Evolutionary conservation across 768 basidiomycete species (phyloP).

Genomic region (Crassisporium funariophilum): DNA sequence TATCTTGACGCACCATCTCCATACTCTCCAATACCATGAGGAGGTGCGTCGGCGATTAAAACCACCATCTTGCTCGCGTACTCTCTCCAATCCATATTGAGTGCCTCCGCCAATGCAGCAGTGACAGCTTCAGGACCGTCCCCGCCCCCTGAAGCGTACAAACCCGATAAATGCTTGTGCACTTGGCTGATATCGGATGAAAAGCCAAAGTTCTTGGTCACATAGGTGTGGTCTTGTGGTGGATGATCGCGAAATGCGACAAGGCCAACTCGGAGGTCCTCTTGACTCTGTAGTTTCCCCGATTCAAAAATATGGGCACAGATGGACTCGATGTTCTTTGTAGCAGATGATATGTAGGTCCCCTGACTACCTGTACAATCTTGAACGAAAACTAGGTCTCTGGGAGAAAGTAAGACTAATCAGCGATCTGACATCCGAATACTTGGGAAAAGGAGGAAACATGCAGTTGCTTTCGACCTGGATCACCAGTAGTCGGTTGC

Average conservation of each 20-base stretch:
- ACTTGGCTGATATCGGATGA: constrained; percentile 89
- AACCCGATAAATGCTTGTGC: constrained; percentile 75
- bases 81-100: constrained; percentile 90
- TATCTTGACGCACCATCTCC: constrained; percentile 73
- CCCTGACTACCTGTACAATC: constrained; percentile 94
- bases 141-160: constrained; percentile 90
- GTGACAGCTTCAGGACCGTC: constrained; percentile 98
- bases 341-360: constrained; percentile 89
- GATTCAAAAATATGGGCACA: constrained; percentile 94
- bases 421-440: constrained; percentile 7
- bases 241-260: constrained; percentile 97
- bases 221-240: constrained; percentile 94
- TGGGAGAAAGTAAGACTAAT: constrained; percentile 29
- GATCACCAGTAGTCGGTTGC: constrained; percentile 25
- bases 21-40: constrained; percentile 96
- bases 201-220: constrained; percentile 93
- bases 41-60: constrained; percentile 95
- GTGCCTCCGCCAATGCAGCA: constrained; percentile 82
- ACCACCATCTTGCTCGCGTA: constrained; percentile 94
- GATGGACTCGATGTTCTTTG: constrained; percentile 95
- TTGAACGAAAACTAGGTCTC: constrained; percentile 93
- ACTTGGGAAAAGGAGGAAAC: constrained; percentile 27
- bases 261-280: constrained; percentile 90
- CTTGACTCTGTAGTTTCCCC: constrained; percentile 81
- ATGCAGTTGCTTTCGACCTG: constrained; percentile 74